Percentiles rank a stretch among this genome's conserved stretches.
These are phyloP conservation scores for Lantana camara DNA, from an alignment of 257 asterid species.

Conservation along the genomic window DNA sequence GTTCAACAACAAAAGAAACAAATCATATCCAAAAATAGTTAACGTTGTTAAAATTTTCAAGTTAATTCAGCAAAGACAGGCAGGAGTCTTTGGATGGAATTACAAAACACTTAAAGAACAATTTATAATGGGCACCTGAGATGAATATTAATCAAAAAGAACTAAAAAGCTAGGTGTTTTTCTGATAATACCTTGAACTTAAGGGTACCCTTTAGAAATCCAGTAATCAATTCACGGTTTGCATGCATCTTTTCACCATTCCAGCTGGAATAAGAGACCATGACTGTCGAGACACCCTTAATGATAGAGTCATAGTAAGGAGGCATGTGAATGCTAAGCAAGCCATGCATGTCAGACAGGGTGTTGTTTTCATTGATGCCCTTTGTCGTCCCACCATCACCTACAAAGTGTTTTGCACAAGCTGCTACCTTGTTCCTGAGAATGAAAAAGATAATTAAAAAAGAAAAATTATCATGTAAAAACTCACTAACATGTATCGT, in stretches of 20 bases:
- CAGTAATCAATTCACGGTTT: conserved; percentile 72
- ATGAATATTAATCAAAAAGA: conserved; percentile 10
- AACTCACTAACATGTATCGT: background rate
- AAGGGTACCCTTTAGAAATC: conserved; percentile 72
- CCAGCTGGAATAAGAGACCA: conserved; percentile 96
- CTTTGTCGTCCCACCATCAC: conserved; percentile 88
- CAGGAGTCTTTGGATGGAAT: background rate
- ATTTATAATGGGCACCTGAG: background rate
- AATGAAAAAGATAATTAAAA: background rate
- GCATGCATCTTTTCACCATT: conserved; percentile 85
- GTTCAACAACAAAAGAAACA: conserved; percentile 13
- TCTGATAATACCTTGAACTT: conserved; percentile 64
- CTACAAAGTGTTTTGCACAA: conserved; percentile 93
- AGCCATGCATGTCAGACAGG: conserved; percentile 58
- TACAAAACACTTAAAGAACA: background rate
- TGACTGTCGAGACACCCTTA: conserved; percentile 78
- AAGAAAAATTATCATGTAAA: conserved; percentile 5
- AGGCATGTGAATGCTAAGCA: conserved; percentile 89
- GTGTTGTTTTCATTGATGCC: conserved; percentile 80
- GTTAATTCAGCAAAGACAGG: conserved; percentile 21
- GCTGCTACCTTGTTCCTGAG: conserved; percentile 88
- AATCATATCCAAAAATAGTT: background rate
- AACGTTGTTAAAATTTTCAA: background rate
- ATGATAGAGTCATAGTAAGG: conserved; percentile 72
- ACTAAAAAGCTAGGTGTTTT: background rate